phyloP scores from a whole-genome alignment of 1,284 basidiomycete genomes.

The Ganoderma meredithae region DNA sequence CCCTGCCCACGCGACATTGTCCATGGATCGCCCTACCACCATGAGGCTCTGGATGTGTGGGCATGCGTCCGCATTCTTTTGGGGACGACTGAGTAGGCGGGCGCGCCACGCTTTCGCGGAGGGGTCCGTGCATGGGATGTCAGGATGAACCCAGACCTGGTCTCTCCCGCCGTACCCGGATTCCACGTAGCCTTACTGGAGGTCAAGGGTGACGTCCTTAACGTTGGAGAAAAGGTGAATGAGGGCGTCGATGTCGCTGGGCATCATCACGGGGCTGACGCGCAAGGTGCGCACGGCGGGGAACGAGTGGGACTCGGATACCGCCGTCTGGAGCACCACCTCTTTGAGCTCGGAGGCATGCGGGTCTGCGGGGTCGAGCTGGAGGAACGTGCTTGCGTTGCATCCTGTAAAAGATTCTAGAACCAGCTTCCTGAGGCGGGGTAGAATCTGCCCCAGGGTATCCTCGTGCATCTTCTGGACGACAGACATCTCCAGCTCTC shows the following conservation, averaged over 20 bases:
- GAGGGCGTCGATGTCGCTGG: not conserved
- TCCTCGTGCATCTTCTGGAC: not conserved
- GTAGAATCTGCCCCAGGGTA: not conserved
- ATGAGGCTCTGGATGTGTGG: not conserved
- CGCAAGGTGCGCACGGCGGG: conserved; percentile 1
- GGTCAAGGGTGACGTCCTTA: not conserved
- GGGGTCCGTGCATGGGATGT: too few species aligned
- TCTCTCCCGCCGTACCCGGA: not conserved
- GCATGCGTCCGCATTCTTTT: not conserved
- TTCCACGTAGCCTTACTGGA: not conserved
- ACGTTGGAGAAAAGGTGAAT: not conserved
- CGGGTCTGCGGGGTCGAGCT: too few species aligned
- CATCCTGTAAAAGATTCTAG: not conserved
- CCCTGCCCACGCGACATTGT: not conserved
- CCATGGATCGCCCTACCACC: too few species aligned
- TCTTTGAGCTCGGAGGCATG: not conserved
- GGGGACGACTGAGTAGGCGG: not conserved
- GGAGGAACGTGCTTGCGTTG: not conserved
- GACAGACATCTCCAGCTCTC: not conserved
- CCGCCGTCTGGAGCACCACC: not conserved
- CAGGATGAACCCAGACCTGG: not conserved
- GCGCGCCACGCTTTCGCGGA: not conserved
- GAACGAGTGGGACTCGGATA: not conserved
- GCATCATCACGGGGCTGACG: not conserved
- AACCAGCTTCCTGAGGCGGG: not conserved